These are phyloP conservation scores for Protostelium mycophagum DNA, from an alignment of 78 protist genomes.

Conservation along the genomic window DNA sequence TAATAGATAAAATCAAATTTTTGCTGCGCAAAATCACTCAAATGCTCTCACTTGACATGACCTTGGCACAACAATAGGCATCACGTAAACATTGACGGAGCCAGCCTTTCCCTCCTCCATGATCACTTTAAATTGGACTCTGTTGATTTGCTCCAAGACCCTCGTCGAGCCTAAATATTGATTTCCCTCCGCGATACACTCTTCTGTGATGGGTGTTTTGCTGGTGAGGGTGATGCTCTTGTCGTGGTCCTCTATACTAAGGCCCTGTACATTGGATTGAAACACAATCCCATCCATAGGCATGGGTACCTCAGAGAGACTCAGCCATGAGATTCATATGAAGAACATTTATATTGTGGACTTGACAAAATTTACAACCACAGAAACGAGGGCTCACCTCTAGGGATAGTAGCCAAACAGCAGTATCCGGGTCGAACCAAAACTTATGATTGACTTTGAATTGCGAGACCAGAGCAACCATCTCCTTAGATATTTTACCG, in stretches of 20 bases:
- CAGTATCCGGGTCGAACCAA: not conserved
- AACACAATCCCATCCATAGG: not conserved
- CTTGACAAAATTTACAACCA: too few species aligned
- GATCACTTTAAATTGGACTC: not conserved
- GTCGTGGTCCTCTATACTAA: not conserved
- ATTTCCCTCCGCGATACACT: not conserved
- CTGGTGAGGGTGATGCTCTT: not conserved
- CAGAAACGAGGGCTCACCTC: too few species aligned
- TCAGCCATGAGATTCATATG: not conserved
- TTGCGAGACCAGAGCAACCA: not conserved
- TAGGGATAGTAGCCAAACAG: not conserved
- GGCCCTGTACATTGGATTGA: not conserved
- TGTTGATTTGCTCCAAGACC: not conserved
- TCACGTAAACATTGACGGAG: not conserved
- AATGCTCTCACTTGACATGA: not conserved
- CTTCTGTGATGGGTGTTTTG: not conserved
- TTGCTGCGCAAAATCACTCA: too few species aligned
- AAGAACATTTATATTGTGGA: too few species aligned
- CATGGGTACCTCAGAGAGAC: not conserved
- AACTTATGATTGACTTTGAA: not conserved
- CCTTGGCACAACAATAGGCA: not conserved
- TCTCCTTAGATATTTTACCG: not conserved
- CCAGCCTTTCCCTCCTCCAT: not conserved
- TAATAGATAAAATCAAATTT: too few species aligned
- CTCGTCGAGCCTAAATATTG: not conserved